A percentile compares a stretch with the other conserved stretches of the same genome.
Conservation (phyloP, 257 asterid species). For the Salvia miltiorrhiza region DNA sequence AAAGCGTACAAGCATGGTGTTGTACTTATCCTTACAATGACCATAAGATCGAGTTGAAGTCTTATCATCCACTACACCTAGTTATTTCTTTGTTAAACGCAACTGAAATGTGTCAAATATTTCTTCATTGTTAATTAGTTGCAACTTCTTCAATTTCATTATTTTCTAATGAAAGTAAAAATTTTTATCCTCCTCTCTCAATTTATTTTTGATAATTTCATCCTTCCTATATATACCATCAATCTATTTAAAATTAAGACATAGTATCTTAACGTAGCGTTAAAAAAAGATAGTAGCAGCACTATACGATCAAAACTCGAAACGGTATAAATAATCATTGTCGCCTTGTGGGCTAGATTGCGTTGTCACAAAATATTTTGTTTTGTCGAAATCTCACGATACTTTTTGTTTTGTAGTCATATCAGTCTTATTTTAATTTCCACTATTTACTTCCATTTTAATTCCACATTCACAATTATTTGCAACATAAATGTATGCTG, state of each 20-base stretch:
- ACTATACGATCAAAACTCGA: too few species aligned
- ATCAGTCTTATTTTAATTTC: background rate
- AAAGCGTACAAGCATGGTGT: constrained; percentile 5
- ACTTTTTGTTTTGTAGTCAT: background rate
- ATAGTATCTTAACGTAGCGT: too few species aligned
- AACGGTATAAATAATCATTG: background rate
- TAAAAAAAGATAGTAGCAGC: too few species aligned
- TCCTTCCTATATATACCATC: too few species aligned
- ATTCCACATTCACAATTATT: background rate
- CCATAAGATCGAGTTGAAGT: constrained; percentile 17
- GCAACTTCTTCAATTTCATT: too few species aligned
- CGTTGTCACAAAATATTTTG: background rate
- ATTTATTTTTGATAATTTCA: too few species aligned
- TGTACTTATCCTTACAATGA: constrained; percentile 22
- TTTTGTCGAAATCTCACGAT: background rate
- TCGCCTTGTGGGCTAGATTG: background rate
- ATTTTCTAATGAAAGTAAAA: too few species aligned
- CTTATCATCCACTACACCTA: constrained; percentile 11
- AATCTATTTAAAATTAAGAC: too few species aligned
- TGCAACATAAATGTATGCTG: background rate
- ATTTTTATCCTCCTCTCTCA: background rate
- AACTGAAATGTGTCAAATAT: constrained; percentile 11
- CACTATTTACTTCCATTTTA: background rate
- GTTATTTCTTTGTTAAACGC: constrained; percentile 17
- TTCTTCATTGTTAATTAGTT: background rate